Base-by-base conservation (phyloP, 202 grass and related monocot species). In the Hordeum pubiflorum region DNA sequence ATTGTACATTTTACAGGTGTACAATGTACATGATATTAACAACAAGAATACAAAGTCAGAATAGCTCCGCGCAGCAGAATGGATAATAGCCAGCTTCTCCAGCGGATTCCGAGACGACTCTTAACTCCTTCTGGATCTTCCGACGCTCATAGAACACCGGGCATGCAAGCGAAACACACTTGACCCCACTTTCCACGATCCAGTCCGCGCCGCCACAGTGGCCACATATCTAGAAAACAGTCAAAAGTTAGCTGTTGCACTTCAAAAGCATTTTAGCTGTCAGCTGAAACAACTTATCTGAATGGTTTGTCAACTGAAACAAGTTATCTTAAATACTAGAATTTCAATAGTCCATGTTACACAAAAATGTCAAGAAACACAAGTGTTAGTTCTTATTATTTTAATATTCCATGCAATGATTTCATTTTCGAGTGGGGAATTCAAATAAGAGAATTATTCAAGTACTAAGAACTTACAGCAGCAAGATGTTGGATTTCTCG, bases 131-230 rank as follows among this genome's bases (percentile, higher is more conserved):
- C 58, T 91, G 92, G 63, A 98, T 57, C 63, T 98, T 98, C 69
- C 74, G 75, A 38, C 92, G 89, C 89, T 94, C 95, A 77, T 89
- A 98, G 46, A 98, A 94, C 33, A 94, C 82, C n/a, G 95, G 82
- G 66, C 95, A 98, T 75, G 95, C 86, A 36, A 98, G 90, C 2
- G 92, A 98, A 85, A 86, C 81, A 41, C 95, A 98, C 44, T 89
- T 94, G 13, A 98, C 77, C 4, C 90, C 88, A 82, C 76, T 94
- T 65, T 91, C 95, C 37, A 92, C 62, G 67, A 89, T 83, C 90
- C 86, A 94, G 74, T 93, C 90, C 27, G 83, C 84, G 4, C 95
- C 92, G 2, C 95, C 90, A 18, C 95, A 98, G 57, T 98, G 92
- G 46, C 86, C 81, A 68, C 95, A 98, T 55, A 98, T 72, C 95